Evolutionary conservation across 164 flowering plant genomes (phyloP), one percentile per base, ranked within the genome.

Genomic region (Vitis rupestris): DNA sequence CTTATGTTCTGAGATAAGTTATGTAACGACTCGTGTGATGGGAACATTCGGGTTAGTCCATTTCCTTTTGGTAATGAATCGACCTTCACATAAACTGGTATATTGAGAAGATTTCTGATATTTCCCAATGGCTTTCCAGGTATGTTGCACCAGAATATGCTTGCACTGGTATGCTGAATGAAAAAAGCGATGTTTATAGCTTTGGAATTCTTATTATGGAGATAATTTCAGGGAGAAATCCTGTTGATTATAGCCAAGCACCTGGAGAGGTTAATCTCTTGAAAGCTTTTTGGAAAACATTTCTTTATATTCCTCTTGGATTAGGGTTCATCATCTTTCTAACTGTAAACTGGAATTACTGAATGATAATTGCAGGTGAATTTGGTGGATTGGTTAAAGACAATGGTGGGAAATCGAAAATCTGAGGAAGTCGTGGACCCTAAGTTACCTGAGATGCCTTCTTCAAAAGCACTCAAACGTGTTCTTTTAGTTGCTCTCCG

Each of bases 101-200:
- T 30, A 8, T 7, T 51, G 23, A 37, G 14, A 47, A 55, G 8
- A 11, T 58, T 16, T 16, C 49, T 50, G 13, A 19, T 59, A 50
- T 51, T 13, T 53, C 17, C 50, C 27, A 4, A 52, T 70, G 53
- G 13, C 49, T 44, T 59, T 70, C 61, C 66, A 95, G 99, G 50
- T 95, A 95, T 79, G 98, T 95, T 61, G 98, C 99, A 15, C 99
- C 99, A 13, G 99, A 95, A 75, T 92, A 95, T 82, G 99, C 99
- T 64, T 87, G 98, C 81, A 93, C 99, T 48, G 99, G 99, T 59
- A 91, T 95, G 99, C 78, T 95, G 80, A 93, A 81, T 69, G 99
- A 93, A 80, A 91, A 86, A 81, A 93, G 98, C 67, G 97, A 95
- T 79, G 74, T 91, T 12, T 95, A 92, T 77, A 93, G 99, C 82